Conservation (phyloP, 202 grass and related monocot genomes). For the Musa balbisiana region DNA sequence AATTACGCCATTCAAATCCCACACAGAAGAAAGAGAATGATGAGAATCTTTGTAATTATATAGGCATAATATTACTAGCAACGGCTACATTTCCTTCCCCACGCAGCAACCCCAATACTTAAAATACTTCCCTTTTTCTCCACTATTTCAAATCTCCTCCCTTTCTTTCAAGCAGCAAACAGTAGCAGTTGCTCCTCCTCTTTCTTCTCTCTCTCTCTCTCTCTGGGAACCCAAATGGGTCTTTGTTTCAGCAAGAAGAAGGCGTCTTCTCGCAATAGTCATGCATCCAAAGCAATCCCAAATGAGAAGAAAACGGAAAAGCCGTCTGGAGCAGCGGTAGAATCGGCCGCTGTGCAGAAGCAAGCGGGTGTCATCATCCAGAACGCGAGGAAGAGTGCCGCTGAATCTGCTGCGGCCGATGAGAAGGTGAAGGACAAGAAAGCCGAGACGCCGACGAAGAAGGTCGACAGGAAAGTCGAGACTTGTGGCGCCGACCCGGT, state of each 20-base stretch:
- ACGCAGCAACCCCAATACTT: not conserved
- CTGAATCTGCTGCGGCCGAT: not conserved
- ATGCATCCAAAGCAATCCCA: not conserved
- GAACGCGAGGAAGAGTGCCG: conserved; percentile 6
- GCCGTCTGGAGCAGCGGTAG: conserved; percentile 12
- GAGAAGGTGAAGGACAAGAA: conserved; percentile 18
- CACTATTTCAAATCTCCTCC: not conserved
- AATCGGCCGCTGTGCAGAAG: conserved; percentile 28
- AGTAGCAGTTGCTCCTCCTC: not conserved
- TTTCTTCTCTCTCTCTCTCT: not conserved
- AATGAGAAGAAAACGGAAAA: conserved; percentile 5
- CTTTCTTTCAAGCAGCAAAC: too few species aligned
- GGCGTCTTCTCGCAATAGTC: not conserved
- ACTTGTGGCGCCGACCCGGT: not conserved
- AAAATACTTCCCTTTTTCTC: not conserved
- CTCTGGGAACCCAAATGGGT: conserved; percentile 42
- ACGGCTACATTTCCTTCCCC: not conserved
- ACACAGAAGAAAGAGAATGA: not conserved
- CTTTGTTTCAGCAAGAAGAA: conserved; percentile 93
- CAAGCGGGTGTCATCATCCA: conserved; percentile 19
- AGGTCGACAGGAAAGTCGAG: conserved; percentile 15
- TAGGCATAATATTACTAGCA: not conserved
- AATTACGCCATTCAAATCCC: not conserved
- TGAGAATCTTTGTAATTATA: not conserved
- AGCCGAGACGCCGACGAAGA: conserved; percentile 21